phyloP scores from a whole-genome alignment of 1,284 basidiomycete genomes.

The Stereum hirsutum region DNA sequence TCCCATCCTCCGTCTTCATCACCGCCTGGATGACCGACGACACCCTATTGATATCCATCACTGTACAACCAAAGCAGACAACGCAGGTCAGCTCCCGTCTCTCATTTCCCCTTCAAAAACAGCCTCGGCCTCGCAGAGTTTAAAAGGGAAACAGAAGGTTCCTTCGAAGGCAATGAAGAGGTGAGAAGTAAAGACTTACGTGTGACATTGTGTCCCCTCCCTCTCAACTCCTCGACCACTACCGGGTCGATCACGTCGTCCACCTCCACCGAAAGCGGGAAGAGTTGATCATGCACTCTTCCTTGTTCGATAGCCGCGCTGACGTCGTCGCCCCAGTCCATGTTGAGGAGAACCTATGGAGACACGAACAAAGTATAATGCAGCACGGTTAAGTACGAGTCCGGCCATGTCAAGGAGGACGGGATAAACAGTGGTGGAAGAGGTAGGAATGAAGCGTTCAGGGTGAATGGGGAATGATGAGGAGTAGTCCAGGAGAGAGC shows the following conservation, averaged over 20 bases:
- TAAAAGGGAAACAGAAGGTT: not conserved
- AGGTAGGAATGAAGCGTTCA: no score
- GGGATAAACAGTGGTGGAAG: no score
- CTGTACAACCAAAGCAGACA: conserved; percentile 15
- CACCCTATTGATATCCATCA: conserved; percentile 46
- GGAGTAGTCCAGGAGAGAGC: no score
- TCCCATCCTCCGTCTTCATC: conserved; percentile 37
- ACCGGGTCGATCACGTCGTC: conserved; percentile 57
- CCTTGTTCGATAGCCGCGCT: conserved; percentile 78
- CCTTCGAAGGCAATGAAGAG: conserved; percentile 3
- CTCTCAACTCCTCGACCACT: conserved; percentile 45
- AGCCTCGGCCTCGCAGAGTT: not conserved
- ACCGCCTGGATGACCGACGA: conserved; percentile 72
- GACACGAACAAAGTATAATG: no score
- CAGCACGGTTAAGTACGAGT: no score
- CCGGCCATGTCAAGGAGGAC: no score
- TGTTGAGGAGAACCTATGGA: no score
- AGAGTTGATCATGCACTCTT: conserved; percentile 89
- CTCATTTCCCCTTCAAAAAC: no score
- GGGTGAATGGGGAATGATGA: no score
- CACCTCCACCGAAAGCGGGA: conserved; percentile 54
- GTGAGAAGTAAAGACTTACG: conserved; percentile 27
- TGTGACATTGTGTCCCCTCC: conserved; percentile 66
- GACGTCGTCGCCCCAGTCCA: conserved; percentile 73
- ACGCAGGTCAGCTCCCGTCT: no score